Conservation (phyloP, 2,329 filamentous ascomycete genomes). For the Cladosporium halotolerans region DNA sequence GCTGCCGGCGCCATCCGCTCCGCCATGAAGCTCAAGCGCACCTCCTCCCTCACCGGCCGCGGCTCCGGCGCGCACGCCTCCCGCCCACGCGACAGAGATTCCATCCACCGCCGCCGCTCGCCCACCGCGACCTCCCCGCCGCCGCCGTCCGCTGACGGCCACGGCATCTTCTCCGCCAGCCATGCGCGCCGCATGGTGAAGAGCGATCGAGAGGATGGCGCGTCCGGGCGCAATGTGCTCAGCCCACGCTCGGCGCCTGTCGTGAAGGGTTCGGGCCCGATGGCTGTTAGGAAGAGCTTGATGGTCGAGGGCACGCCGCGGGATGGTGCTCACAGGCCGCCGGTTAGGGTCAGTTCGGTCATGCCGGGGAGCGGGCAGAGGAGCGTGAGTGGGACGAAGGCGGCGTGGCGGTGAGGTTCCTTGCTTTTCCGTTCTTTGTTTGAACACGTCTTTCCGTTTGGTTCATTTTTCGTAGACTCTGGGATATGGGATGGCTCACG, state of each 20-base stretch:
- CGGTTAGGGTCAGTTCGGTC: conserved; percentile 12
- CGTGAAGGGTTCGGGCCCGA: conserved; percentile 44
- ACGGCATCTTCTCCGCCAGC: conserved; percentile 55
- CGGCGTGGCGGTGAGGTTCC: conserved; percentile 14
- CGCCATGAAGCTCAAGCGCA: conserved; percentile 47
- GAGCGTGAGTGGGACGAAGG: conserved; percentile 10
- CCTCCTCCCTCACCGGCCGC: conserved; percentile 34
- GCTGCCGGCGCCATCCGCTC: conserved; percentile 29
- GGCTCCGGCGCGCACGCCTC: conserved; percentile 11
- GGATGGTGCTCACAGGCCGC: neutral
- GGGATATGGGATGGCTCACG: neutral
- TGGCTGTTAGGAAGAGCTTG: conserved; percentile 33
- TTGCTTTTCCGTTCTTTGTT: neutral
- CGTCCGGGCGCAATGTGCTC: conserved; percentile 45
- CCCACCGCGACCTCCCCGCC: conserved; percentile 42
- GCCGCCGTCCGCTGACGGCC: conserved; percentile 35
- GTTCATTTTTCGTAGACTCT: conserved; percentile 5
- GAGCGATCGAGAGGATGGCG: conserved; percentile 47
- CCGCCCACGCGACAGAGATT: conserved; percentile 27
- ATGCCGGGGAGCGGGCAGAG: conserved; percentile 12
- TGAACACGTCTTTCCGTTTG: neutral
- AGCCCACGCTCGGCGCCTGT: conserved; percentile 55
- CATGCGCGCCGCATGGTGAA: conserved; percentile 63
- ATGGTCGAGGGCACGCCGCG: conserved; percentile 10
- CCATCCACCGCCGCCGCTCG: conserved; percentile 48